phyloP scores from a whole-genome alignment of 495 filamentous ascomycete genomes.

The Talaromyces thailandensis region DNA sequence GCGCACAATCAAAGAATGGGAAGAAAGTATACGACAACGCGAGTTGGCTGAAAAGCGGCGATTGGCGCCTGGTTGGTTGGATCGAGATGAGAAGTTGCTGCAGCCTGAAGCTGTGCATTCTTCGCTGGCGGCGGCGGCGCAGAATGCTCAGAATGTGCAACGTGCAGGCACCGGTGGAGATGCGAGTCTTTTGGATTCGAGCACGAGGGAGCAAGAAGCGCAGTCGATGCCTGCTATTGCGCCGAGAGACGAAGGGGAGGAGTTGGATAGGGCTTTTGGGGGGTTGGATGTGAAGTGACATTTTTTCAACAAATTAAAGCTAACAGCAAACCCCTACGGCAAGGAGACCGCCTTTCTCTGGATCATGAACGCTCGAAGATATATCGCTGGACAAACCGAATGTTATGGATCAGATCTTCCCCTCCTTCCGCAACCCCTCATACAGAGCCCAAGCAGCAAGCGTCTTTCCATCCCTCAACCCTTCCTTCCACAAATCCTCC shows the following conservation, averaged over 20 bases:
- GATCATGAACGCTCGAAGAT: not conserved
- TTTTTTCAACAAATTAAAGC: not conserved
- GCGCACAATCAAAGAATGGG: conserved; percentile 56
- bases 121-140: not conserved
- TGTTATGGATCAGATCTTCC: conserved; percentile 35
- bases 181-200: conserved; percentile 37
- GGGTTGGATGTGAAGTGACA: conserved; percentile 44
- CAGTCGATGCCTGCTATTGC: conserved; percentile 35
- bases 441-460: conserved; percentile 72
- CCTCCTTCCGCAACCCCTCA: conserved; percentile 58
- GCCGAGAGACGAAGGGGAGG: conserved; percentile 56
- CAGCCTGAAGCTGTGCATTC: conserved; percentile 44
- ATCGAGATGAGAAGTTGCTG: conserved; percentile 76
- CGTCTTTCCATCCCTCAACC: conserved; percentile 68
- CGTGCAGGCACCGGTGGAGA: not conserved
- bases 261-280: conserved; percentile 87
- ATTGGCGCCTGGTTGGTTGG: conserved; percentile 89
- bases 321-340: not conserved
- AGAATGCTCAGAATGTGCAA: not conserved
- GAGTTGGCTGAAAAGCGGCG: conserved; percentile 89
- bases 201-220: conserved; percentile 29
- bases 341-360: not conserved
- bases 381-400: not conserved
- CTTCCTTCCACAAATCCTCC: conserved; percentile 68
- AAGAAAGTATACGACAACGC: conserved; percentile 58